phyloP scores from a whole-genome alignment of 1,284 basidiomycete genomes.

The Polyporus tsugae region DNA sequence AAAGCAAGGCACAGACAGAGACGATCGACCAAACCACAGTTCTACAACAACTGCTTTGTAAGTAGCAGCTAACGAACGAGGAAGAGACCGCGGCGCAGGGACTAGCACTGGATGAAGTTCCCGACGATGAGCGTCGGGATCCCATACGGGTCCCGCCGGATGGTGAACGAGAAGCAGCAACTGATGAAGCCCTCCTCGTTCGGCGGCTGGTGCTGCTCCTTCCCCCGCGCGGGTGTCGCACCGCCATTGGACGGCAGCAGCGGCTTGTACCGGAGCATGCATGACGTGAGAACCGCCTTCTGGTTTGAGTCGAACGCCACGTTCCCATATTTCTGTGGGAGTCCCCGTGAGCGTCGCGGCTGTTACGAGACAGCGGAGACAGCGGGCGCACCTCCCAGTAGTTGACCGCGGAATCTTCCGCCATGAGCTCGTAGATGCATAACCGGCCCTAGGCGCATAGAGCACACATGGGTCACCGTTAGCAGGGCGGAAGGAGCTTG shows the following conservation, averaged over 20 bases:
- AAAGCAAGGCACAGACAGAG: neutral
- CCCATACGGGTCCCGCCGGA: constrained; percentile 89
- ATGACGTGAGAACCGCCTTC: constrained; percentile 94
- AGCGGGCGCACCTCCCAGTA: constrained; percentile 87
- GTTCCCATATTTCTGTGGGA: constrained; percentile 85
- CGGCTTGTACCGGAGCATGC: constrained; percentile 87
- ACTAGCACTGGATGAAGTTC: constrained; percentile 78
- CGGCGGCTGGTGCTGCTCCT: constrained; percentile 42
- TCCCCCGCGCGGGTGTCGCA: constrained; percentile 37
- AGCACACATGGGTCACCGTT: constrained; percentile 5
- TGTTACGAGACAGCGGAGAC: constrained; percentile 7
- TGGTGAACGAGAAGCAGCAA: constrained; percentile 97
- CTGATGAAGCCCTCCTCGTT: constrained; percentile 81
- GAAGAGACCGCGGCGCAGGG: too few species aligned
- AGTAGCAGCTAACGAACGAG: too few species aligned
- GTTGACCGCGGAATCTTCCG: constrained; percentile 94
- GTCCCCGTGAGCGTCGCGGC: neutral
- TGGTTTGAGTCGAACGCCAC: constrained; percentile 90
- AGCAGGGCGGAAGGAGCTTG: constrained; percentile 37
- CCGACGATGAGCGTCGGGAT: constrained; percentile 95
- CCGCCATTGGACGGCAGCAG: constrained; percentile 45
- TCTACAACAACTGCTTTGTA: neutral
- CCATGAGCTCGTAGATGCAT: constrained; percentile 98
- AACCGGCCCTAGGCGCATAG: constrained; percentile 70
- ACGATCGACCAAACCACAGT: neutral